Conservation (phyloP, 108 stramenopile species). For the Fragilaria crotonensis region DNA sequence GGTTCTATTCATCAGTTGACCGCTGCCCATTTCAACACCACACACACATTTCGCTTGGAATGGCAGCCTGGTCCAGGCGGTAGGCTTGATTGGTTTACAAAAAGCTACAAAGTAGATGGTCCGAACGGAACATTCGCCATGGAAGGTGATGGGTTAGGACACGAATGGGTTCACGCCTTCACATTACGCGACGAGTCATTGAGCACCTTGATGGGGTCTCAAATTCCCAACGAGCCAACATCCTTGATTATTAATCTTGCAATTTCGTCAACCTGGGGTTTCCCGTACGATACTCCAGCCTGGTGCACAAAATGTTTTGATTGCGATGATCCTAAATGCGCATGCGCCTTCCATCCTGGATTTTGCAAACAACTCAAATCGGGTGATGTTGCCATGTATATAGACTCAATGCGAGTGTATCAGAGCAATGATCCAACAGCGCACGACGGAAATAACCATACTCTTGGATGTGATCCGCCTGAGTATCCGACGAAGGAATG, state of each 20-base stretch:
- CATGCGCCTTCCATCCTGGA: slow-evolving; percentile 73
- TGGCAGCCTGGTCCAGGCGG: slow-evolving; percentile 91
- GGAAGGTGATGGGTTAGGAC: slow-evolving; percentile 65
- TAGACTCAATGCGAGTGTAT: slow-evolving; percentile 85
- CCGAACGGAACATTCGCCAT: slow-evolving; percentile 41
- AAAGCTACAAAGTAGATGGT: slow-evolving; percentile 48
- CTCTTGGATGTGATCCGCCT: slow-evolving; percentile 81
- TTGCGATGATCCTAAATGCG: slow-evolving; percentile 82
- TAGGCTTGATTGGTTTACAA: slow-evolving; percentile 85
- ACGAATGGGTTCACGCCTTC: slow-evolving; percentile 77
- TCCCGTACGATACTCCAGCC: slow-evolving; percentile 75
- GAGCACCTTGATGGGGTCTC: slow-evolving; percentile 63
- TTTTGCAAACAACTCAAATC: slow-evolving; percentile 85
- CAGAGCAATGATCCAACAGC: slow-evolving; percentile 67
- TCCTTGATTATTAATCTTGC: slow-evolving; percentile 93
- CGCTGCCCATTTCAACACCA: slow-evolving; percentile 69
- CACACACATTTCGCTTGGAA: slow-evolving; percentile 89
- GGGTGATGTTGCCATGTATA: slow-evolving; percentile 68
- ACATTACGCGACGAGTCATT: slow-evolving; percentile 59
- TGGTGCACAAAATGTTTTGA: slow-evolving; percentile 86
- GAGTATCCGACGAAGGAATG: slow-evolving; percentile 81
- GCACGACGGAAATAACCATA: slow-evolving; percentile 62
- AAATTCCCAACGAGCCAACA: slow-evolving; percentile 89
- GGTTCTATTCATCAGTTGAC: slow-evolving; percentile 81
- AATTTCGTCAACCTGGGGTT: slow-evolving; percentile 91